A percentile compares a stretch with the other conserved stretches of the same genome.
These are phyloP conservation scores for Dictyostelium citrinum DNA, from an alignment of 78 protist genomes.

Conservation along the genomic window DNA sequence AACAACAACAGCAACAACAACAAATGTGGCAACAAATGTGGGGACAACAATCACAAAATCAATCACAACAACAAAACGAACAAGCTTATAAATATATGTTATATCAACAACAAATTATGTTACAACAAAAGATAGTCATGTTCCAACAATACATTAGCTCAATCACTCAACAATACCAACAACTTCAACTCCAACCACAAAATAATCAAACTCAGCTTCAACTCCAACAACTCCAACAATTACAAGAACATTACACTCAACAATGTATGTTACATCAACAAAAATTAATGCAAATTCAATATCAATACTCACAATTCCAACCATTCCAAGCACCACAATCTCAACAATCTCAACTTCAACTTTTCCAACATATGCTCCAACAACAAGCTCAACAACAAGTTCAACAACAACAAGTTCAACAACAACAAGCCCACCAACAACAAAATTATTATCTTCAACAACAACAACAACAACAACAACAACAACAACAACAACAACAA, in stretches of 20 bases:
- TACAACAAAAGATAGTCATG: background rate
- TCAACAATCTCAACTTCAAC: slow-evolving; percentile 26
- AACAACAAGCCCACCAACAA: slow-evolving; percentile 7
- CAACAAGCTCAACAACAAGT: background rate
- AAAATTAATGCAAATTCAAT: background rate
- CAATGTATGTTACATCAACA: slow-evolving; percentile 4
- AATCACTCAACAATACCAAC: slow-evolving; percentile 16
- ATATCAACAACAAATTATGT: slow-evolving; percentile 10
- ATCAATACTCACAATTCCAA: slow-evolving; percentile 26
- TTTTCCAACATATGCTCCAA: background rate
- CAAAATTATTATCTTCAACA: background rate
- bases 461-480: background rate
- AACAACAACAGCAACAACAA: slow-evolving; percentile 30
- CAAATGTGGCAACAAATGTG: background rate
- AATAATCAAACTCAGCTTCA: background rate
- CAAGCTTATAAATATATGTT: background rate
- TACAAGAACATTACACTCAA: slow-evolving; percentile 2
- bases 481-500: background rate
- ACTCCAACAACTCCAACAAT: slow-evolving; percentile 7
- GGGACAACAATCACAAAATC: background rate
- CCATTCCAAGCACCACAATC: slow-evolving; percentile 35
- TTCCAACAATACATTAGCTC: background rate
- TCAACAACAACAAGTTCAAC: background rate
- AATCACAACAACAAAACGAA: slow-evolving; percentile 1
- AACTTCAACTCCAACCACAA: slow-evolving; percentile 25